Evolutionary conservation across 2,329 filamentous ascomycete genomes (phyloP), one percentile per base, ranked within the genome.

Genomic region (Alternaria arborescens): DNA sequence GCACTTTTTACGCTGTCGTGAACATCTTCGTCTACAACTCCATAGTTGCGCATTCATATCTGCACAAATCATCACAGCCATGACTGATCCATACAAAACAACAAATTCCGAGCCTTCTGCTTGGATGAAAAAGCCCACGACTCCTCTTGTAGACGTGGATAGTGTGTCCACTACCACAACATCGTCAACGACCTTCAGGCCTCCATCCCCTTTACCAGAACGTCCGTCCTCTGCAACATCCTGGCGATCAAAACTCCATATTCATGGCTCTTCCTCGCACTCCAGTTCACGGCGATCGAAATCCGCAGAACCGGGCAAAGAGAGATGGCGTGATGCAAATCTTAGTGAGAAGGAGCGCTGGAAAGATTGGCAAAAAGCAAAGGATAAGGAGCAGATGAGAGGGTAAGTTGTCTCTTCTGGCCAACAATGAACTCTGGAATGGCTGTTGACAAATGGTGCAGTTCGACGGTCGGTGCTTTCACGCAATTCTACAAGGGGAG

Each of bases 321-420:
- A 72, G 11, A 63, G 47, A 22, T 73, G 68, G 69, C 60, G 66
- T 36, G 67, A 72, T 53, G 67, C 66, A 4, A 68, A 54, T 5
- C 54, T 71, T 18, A 65, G 58, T 38, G 69, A 73, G 3, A 62
- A 72, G 30, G 67, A 73, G 47, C 55, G 70, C 5, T 74, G 70
- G 71, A 71, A 71, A 50, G 61, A 69, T 2, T 73, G 71, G 71
- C 61, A 72, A 8, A 73, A 71, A 53, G 65, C 61, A 3, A 71
- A 67, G 55, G 68, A 71, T 42, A 66, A 34, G 55, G 69, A 70
- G 55, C 64, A 65, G 55, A 34, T 54, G 56, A 26, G 47, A 38
- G 64, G 57, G 69, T 68, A 22, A 41, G 50, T 32, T 24, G 43
- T 40, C 20, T 18, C 16, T 14, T 14, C 14, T 36, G 7, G 14